phyloP scores from a whole-genome alignment of 768 basidiomycete genomes.

The Grammothele lineata region DNA sequence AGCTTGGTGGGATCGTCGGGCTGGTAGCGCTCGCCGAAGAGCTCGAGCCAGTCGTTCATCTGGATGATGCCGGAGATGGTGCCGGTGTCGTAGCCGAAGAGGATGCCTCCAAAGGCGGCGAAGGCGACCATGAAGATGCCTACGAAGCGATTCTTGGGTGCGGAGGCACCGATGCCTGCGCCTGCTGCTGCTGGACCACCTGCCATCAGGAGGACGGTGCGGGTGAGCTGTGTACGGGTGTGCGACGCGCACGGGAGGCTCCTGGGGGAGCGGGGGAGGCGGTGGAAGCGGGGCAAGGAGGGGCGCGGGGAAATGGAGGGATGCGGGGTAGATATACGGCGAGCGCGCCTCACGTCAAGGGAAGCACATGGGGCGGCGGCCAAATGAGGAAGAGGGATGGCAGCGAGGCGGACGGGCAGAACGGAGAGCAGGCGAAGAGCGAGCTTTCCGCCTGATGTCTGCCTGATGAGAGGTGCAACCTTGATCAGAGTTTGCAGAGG shows the following conservation, averaged over 20 bases:
- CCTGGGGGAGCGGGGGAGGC: neutral
- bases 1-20: neutral
- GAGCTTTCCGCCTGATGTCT: no score
- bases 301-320: neutral
- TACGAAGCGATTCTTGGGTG: slow-evolving; percentile 15
- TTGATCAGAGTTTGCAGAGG: no score
- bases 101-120: slow-evolving; percentile 30
- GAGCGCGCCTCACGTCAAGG: no score
- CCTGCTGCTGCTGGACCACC: slow-evolving; percentile 12
- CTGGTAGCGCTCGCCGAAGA: slow-evolving; percentile 35
- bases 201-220: slow-evolving; percentile 9
- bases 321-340: no score
- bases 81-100: slow-evolving; percentile 74
- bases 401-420: no score
- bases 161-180: slow-evolving; percentile 11
- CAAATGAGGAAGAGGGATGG: no score
- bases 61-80: slow-evolving; percentile 69
- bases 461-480: no score
- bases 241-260: neutral
- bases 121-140: slow-evolving; percentile 31
- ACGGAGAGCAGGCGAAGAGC: no score
- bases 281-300: slow-evolving; percentile 2
- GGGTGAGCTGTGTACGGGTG: no score
- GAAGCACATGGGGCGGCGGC: no score
- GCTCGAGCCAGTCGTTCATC: slow-evolving; percentile 50